phyloP scores from a whole-genome alignment of 2,329 filamentous ascomycete genomes.

The Teratosphaeria nubilosa region DNA sequence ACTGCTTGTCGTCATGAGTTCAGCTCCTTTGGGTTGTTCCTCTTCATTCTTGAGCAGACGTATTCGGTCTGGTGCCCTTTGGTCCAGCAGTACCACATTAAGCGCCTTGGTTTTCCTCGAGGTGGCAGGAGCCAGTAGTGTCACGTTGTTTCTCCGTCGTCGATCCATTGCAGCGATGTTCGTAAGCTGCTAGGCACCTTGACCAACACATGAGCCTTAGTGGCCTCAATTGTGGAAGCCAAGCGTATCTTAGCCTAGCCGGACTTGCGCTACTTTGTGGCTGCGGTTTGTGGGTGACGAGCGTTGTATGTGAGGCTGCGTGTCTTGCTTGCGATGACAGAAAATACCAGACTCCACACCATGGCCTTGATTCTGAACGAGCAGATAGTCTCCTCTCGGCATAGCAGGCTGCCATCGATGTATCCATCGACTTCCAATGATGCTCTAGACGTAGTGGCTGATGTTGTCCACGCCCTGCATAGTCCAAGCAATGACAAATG shows the following conservation, averaged over 20 bases:
- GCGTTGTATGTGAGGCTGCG: background rate
- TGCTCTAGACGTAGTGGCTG: background rate
- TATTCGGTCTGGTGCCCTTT: background rate
- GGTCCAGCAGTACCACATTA: background rate
- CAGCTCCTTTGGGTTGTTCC: slow-evolving; percentile 21
- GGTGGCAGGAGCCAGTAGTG: background rate
- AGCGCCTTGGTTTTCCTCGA: background rate
- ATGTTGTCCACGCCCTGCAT: background rate
- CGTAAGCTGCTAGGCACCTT: background rate
- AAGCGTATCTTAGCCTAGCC: background rate
- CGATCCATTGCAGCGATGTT: background rate
- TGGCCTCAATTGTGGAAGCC: background rate
- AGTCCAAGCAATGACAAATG: background rate
- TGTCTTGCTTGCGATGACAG: background rate
- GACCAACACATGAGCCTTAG: slow-evolving; percentile 24
- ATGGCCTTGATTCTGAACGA: background rate
- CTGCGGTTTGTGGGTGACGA: background rate
- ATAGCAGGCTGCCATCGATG: background rate
- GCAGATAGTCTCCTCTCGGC: background rate
- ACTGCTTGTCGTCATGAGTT: background rate
- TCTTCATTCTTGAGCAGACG: background rate
- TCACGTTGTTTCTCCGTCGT: background rate
- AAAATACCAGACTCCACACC: background rate
- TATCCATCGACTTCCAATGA: background rate
- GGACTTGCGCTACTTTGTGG: too few species aligned